These are phyloP conservation scores for Aquilaria agallochum DNA, from an alignment of 441 rosid species.

Conservation along the genomic window DNA sequence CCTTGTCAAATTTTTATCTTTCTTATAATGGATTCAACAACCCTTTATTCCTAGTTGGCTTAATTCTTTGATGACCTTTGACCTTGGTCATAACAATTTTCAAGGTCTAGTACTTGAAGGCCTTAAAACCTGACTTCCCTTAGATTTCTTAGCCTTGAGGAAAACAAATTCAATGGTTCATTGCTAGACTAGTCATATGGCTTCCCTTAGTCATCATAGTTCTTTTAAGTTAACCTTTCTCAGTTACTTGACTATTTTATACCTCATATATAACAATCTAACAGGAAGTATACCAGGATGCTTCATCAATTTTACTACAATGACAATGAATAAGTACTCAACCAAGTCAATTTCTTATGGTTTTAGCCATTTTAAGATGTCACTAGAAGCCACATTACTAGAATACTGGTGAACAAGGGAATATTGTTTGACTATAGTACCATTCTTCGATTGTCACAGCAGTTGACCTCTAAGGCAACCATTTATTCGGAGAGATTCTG, in stretches of 20 bases:
- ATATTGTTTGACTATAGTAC: slow-evolving; percentile 8
- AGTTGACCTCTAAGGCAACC: slow-evolving; percentile 12
- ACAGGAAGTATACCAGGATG: slow-evolving; percentile 10
- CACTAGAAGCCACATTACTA: not conserved
- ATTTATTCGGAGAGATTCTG: slow-evolving; percentile 14
- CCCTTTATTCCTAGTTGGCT: slow-evolving; percentile 6
- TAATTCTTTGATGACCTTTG: slow-evolving; percentile 9
- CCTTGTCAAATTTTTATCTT: slow-evolving; percentile 5
- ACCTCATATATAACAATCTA: slow-evolving; percentile 14
- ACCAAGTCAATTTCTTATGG: not conserved
- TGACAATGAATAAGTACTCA: not conserved
- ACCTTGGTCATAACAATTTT: slow-evolving; percentile 15
- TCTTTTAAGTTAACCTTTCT: slow-evolving; percentile 10
- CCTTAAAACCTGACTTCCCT: slow-evolving; percentile 25
- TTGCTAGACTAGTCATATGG: slow-evolving; percentile 10
- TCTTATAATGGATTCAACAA: slow-evolving; percentile 5
- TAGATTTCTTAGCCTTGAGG: slow-evolving; percentile 13
- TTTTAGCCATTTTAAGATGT: not conserved
- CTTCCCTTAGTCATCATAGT: slow-evolving; percentile 10
- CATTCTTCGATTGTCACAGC: slow-evolving; percentile 10
- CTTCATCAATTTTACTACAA: slow-evolving; percentile 12
- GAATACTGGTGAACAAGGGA: slow-evolving; percentile 13
- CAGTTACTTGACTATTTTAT: slow-evolving; percentile 7
- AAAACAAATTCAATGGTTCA: slow-evolving; percentile 16
- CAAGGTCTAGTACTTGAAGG: slow-evolving; percentile 11